phyloP scores from a whole-genome alignment of 2,329 filamentous ascomycete species.

The Microascus cirrosus region DNA sequence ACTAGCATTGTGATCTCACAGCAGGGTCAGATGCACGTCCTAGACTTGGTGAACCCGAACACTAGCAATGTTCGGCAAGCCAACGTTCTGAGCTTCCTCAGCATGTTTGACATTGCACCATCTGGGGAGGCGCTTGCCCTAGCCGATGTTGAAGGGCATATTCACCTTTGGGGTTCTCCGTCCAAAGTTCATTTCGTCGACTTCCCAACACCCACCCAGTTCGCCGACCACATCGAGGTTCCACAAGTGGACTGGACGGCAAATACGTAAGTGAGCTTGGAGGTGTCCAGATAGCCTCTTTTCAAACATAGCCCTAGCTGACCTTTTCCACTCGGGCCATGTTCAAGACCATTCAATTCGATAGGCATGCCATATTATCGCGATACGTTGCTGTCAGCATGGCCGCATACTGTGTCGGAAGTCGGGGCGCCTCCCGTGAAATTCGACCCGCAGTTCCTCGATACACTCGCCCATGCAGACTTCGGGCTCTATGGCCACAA shows the following conservation, averaged over 20 bases:
- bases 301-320: background rate
- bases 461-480: conserved; percentile 58
- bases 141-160: conserved; percentile 64
- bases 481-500: conserved; percentile 73
- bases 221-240: conserved; percentile 53
- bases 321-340: background rate
- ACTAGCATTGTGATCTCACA: conserved; percentile 91
- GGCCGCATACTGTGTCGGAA: conserved; percentile 80
- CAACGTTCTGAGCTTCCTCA: conserved; percentile 63
- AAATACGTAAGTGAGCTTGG: conserved; percentile 46
- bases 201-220: conserved; percentile 65
- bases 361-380: conserved; percentile 92
- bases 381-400: conserved; percentile 75
- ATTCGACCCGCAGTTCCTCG: conserved; percentile 60
- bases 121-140: conserved; percentile 80
- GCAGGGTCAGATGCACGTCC: conserved; percentile 85
- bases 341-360: conserved; percentile 60
- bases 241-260: conserved; percentile 55
- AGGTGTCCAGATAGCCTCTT: background rate
- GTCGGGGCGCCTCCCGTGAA: conserved; percentile 72
- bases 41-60: conserved; percentile 90
- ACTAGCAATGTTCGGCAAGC: conserved; percentile 76
- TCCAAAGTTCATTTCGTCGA: conserved; percentile 81
- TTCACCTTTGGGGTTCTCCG: conserved; percentile 83
- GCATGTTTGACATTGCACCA: conserved; percentile 74